Evolutionary conservation across 208 protist genomes (phyloP), one percentile per base, ranked within the genome.

Genomic region (Herpetomonas samuelpessoai): DNA sequence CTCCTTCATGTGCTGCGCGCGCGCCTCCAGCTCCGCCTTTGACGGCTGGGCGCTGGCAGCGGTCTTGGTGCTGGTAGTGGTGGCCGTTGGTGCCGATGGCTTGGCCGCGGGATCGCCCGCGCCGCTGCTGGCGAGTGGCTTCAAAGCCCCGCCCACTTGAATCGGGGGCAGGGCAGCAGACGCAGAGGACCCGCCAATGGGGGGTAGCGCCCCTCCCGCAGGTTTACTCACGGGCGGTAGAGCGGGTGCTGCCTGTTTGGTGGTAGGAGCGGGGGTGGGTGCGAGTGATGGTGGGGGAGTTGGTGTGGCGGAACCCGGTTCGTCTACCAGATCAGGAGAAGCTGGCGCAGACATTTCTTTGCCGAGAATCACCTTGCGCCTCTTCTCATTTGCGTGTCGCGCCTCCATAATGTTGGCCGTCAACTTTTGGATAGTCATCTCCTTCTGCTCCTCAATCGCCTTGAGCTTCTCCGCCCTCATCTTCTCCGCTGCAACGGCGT

Each of bases 1-100:
- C 72, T 92, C 71, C 29, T 79, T 66, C 83, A 96, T 92, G 70
- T 96, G 81, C 58, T 76, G 35, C 2, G 82, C 90, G 18, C 84
- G 69, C 35, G 56, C 68, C 50, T 90, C 83, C 21, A 96, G 71
- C 62, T 96, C 83, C 57, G 88, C 76, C 61, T 83, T 76, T 28
- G 71, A 79, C 0, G 80, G 77, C 39, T 25, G 38, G 10, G 21
- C n/a, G 1, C 49, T 31, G 3, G 62, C 41, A 16, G 53, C 12
- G 16, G 28, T 49, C 9, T n/a, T 14, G n/a, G 39, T 38, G 9
- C 29, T 22, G 2, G 60, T 38, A 3, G 31, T 24, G 1, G 31
- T 30, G 1, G 52, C 57, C 1, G 45, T 21, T 25, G 62, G 0
- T 7, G 54, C n/a, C 0, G 52, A 24, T 18, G 52, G 25, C 18